A percentile compares a stretch with the other conserved stretches of the same genome.
Evolutionary conservation across 176 grass and related monocot genomes (phyloP).

Genomic region (Chrysopogon serrulatus): DNA sequence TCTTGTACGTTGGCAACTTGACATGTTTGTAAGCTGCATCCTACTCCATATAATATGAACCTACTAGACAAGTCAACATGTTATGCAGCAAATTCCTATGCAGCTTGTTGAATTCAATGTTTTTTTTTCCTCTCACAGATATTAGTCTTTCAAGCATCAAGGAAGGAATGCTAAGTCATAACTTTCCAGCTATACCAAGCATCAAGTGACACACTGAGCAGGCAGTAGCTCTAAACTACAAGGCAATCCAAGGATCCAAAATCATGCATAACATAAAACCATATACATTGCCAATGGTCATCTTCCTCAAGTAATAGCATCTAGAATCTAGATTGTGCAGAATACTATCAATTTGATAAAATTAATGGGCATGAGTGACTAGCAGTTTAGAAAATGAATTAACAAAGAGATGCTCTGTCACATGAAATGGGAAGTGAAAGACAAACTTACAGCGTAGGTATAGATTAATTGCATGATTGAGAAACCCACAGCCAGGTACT

Average conservation of each 20-base stretch:
- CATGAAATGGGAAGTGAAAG: not conserved
- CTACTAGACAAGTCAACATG: not conserved
- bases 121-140: not conserved
- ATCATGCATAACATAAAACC: not conserved
- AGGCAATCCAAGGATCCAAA: not conserved
- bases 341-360: not conserved
- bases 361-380: not conserved
- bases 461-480: conserved; percentile 93
- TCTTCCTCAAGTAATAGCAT: not conserved
- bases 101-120: not conserved
- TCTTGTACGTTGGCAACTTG: not conserved
- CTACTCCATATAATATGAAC: not conserved
- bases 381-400: not conserved
- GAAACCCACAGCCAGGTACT: conserved; percentile 90
- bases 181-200: not conserved
- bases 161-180: too few relatives aligned
- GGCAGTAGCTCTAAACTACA: not conserved
- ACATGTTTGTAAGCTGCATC: not conserved
- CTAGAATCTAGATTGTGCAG: not conserved
- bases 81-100: not conserved
- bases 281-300: not conserved
- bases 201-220: not conserved
- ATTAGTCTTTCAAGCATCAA: not conserved
- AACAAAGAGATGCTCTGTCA: not conserved
- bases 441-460: conserved; percentile 83